Percentiles rank a stretch among this genome's conserved stretches.
These are phyloP conservation scores for Boletus huronensis DNA, from an alignment of 768 basidiomycete genomes.

Conservation along the genomic window DNA sequence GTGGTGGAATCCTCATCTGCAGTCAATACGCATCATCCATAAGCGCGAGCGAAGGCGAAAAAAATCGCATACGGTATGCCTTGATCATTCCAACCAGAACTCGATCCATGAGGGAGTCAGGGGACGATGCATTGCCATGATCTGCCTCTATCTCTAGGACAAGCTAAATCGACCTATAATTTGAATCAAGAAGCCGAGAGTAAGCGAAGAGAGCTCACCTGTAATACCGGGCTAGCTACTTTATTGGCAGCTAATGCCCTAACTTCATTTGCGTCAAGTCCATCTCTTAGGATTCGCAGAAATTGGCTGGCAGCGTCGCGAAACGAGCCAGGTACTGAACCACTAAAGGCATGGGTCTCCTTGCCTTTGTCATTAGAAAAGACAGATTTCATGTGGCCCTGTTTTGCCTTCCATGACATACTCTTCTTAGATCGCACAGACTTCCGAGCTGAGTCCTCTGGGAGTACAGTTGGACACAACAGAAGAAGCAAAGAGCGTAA, in stretches of 20 bases:
- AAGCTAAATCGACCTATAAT: conserved; percentile 46
- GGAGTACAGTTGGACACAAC: conserved; percentile 58
- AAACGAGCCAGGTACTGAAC: conserved; percentile 47
- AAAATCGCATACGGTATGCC: conserved; percentile 48
- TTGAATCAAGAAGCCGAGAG: conserved; percentile 6
- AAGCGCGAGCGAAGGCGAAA: not conserved
- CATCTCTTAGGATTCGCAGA: conserved; percentile 50
- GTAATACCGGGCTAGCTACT: conserved; percentile 72
- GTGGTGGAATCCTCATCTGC: conserved; percentile 39
- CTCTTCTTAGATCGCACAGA: conserved; percentile 82
- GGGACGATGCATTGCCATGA: conserved; percentile 50
- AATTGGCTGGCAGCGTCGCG: conserved; percentile 39
- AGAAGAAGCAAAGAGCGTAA: conserved; percentile 75
- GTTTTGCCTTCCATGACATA: conserved; percentile 74
- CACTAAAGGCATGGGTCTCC: conserved; percentile 26
- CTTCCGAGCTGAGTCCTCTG: conserved; percentile 36
- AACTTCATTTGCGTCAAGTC: conserved; percentile 66
- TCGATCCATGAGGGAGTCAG: conserved; percentile 77
- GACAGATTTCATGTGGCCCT: conserved; percentile 78
- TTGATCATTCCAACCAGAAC: conserved; percentile 75
- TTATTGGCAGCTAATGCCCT: conserved; percentile 72
- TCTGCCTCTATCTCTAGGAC: conserved; percentile 80
- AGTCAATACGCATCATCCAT: conserved; percentile 1
- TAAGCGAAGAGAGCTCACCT: conserved; percentile 42
- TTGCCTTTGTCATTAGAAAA: conserved; percentile 49